Percentiles rank a stretch among this genome's conserved stretches.
Conservation (phyloP, 2,329 filamentous ascomycete species). For the Pezicula rhizophila region DNA sequence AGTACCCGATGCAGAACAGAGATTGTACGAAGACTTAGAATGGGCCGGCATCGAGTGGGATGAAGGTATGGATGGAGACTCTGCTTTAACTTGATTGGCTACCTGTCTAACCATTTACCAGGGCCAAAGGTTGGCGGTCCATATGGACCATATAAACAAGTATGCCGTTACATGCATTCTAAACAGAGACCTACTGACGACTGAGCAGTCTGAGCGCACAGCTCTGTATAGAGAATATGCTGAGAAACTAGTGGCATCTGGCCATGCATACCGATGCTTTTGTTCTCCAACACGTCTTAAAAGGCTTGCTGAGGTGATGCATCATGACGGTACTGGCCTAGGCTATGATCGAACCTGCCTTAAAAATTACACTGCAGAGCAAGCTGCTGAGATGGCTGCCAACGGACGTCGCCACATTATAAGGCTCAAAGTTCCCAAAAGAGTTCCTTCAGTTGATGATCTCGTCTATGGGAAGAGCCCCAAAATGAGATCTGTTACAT, state of each 20-base stretch:
- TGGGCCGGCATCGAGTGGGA: conserved; percentile 94
- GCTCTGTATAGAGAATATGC: conserved; percentile 67
- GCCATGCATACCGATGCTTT: conserved; percentile 88
- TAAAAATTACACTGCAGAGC: conserved; percentile 58
- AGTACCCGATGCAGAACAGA: conserved; percentile 70
- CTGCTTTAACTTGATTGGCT: background rate
- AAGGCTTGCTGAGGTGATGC: conserved; percentile 56
- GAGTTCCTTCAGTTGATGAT: conserved; percentile 64
- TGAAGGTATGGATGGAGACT: conserved; percentile 55
- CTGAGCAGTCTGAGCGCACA: conserved; percentile 67
- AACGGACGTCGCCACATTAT: conserved; percentile 70
- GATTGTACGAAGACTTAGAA: conserved; percentile 70
- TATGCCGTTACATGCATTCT: conserved; percentile 30
- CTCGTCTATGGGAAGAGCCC: conserved; percentile 65
- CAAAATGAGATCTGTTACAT: conserved; percentile 37
- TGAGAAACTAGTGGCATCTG: conserved; percentile 59
- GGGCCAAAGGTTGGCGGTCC: conserved; percentile 76
- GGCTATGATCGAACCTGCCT: conserved; percentile 71
- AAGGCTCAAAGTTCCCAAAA: conserved; percentile 61
- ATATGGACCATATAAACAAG: conserved; percentile 81
- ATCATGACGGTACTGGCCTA: conserved; percentile 47
- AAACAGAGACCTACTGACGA: background rate
- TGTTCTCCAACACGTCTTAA: conserved; percentile 70
- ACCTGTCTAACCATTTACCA: conserved; percentile 27
- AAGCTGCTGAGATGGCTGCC: conserved; percentile 57